Percentiles rank a stretch among this genome's conserved stretches.
phyloP scores from a whole-genome alignment of 495 filamentous ascomycete species.

The Tuber indicum region DNA sequence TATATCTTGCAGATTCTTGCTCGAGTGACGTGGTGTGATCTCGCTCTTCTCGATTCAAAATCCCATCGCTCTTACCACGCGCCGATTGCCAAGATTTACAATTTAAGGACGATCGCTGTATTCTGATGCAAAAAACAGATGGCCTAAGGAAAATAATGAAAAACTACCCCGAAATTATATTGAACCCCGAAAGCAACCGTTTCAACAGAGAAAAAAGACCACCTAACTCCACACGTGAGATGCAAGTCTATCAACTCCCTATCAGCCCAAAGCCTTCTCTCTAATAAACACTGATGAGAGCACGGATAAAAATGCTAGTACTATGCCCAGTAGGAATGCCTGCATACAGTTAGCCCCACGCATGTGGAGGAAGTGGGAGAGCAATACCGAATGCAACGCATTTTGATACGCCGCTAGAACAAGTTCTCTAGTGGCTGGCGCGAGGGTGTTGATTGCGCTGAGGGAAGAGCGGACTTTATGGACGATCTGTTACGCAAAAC shows the following conservation, averaged over 20 bases:
- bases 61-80: background rate
- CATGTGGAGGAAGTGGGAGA: background rate
- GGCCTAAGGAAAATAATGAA: background rate
- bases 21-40: background rate
- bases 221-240: background rate
- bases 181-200: background rate
- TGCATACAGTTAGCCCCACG: background rate
- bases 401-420: constrained; percentile 63
- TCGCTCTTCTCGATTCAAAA: background rate
- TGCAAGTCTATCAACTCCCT: background rate
- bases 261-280: constrained; percentile 46
- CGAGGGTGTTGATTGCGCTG: constrained; percentile 62
- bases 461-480: constrained; percentile 66
- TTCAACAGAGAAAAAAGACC: background rate
- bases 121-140: background rate
- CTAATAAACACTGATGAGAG: constrained; percentile 43
- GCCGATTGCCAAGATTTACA: background rate
- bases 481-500: constrained; percentile 53
- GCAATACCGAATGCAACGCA: constrained; percentile 27
- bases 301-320: constrained; percentile 38
- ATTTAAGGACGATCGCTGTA: background rate
- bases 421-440: constrained; percentile 53
- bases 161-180: background rate
- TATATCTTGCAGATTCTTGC: background rate
- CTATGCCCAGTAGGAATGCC: constrained; percentile 42